phyloP scores from a whole-genome alignment of 2,329 filamentous ascomycete species.

The Trichoderma brevicompactum region DNA sequence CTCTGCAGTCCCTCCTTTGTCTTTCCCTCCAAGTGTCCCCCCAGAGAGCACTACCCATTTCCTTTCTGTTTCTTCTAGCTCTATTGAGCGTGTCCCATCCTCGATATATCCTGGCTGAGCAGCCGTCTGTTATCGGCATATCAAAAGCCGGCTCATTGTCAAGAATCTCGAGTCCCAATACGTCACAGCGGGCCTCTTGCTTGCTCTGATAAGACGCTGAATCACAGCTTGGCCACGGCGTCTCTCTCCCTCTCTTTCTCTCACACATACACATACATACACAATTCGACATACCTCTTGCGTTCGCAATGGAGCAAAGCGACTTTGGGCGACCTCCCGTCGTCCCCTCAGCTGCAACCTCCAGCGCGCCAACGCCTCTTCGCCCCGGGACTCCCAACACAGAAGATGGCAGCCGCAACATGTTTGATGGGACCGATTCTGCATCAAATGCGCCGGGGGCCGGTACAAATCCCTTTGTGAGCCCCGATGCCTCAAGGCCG shows the following conservation, averaged over 20 bases:
- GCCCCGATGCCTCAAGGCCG: constrained; percentile 51
- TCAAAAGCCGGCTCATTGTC: constrained; percentile 3
- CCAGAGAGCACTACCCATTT: neutral
- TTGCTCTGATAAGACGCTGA: constrained; percentile 5
- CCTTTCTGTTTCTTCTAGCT: neutral
- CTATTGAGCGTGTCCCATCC: neutral
- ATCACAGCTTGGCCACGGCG: neutral
- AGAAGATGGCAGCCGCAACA: constrained; percentile 46
- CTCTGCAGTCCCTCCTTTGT: constrained; percentile 13
- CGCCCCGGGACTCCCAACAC: constrained; percentile 50
- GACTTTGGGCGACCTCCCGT: constrained; percentile 37
- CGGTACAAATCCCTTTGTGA: constrained; percentile 52
- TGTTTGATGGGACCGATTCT: constrained; percentile 49
- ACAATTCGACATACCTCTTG: neutral
- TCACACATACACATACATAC: neutral
- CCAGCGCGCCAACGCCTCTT: constrained; percentile 47
- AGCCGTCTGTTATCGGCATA: constrained; percentile 5
- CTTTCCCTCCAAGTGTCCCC: neutral
- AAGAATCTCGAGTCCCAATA: neutral
- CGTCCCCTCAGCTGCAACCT: constrained; percentile 44
- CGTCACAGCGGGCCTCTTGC: constrained; percentile 15
- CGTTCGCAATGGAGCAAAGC: constrained; percentile 39
- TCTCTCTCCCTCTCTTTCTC: neutral
- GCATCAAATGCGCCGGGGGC: constrained; percentile 40
- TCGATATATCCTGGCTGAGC: neutral